Base-by-base conservation (phyloP, 1,139 yeast genomes). In the Casaregolazyma lundiana region DNA sequence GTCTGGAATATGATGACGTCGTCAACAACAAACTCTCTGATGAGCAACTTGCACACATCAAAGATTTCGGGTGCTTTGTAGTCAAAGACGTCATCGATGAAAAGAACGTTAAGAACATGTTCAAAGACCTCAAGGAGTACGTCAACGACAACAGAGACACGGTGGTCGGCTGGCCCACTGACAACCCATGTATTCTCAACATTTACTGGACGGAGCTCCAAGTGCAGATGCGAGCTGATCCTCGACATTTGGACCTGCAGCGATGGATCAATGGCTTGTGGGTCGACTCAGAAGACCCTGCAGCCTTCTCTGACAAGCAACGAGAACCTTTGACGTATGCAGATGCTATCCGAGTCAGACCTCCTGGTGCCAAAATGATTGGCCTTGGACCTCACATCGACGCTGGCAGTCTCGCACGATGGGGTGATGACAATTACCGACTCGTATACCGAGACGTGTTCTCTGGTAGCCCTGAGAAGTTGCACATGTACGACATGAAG, bases 71-170 rank as follows among this genome's bases (percentile, higher is more conserved):
- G 0, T 58, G 61, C 42, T 60, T 65, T 19, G 62, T 69, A 4
- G 53, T 69, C 20, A 56, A 63, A 18, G 57, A 59, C 42, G 70
- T 69, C 7, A 50, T 69, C 16, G 62, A 65, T 4, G 48, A 46
- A 16, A 58, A 54, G 1, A 55, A 59, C 44, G 72, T 69, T 0
- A 45, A 53, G 13, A 42, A 38, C 26, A 41, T 38, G 18, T 47
- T 47, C 30, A 15, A 41, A n/a, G 44, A 37, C 26, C 19, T 44
- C 97, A 97, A 92, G 65, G 94, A 85, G 53, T 92, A 94, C 74
- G 81, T 81, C 44, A 98, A 92, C 56, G 80, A 80, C 6, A 80
- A 88, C 62, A 87, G 92, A 1, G 81, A 79, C 39, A 84, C 45
- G 96, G 97, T 17, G 87, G 63, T 48, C 11, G 49, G 53, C 4